A percentile compares a stretch with the other conserved stretches of the same genome.
These are phyloP conservation scores for Euphrasia arctica DNA, from an alignment of 305 asterid genomes.

Conservation along the genomic window DNA sequence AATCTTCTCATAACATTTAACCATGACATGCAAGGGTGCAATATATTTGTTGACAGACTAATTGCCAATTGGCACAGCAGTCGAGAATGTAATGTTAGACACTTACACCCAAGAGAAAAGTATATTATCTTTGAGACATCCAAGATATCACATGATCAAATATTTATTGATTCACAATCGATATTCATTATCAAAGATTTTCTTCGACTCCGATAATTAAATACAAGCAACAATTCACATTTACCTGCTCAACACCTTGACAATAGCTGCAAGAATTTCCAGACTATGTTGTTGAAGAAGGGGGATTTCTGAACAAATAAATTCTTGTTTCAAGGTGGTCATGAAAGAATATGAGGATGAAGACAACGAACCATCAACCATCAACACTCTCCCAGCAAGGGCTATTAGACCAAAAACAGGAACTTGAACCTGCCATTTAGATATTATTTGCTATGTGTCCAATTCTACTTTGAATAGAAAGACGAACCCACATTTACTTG, in stretches of 20 bases:
- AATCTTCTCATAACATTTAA: slow-evolving; percentile 17
- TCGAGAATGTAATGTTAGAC: too few relatives aligned
- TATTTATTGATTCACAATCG: not conserved
- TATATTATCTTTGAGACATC: slow-evolving; percentile 9
- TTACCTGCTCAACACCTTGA: slow-evolving; percentile 69
- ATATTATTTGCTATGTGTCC: slow-evolving; percentile 18
- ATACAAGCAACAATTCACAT: slow-evolving; percentile 12
- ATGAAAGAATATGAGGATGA: slow-evolving; percentile 42
- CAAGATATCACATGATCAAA: slow-evolving; percentile 11
- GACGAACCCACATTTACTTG: slow-evolving; percentile 6
- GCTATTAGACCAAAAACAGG: slow-evolving; percentile 59
- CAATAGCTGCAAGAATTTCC: slow-evolving; percentile 62
- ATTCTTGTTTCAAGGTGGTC: slow-evolving; percentile 58
- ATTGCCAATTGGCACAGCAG: not conserved
- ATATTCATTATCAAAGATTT: slow-evolving; percentile 3
- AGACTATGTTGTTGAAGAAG: slow-evolving; percentile 58
- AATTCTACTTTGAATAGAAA: slow-evolving; percentile 13
- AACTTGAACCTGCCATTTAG: slow-evolving; percentile 59
- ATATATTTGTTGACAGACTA: slow-evolving; percentile 2
- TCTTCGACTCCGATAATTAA: slow-evolving; percentile 15
- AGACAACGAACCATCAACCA: slow-evolving; percentile 65
- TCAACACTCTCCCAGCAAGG: slow-evolving; percentile 66
- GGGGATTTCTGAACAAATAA: slow-evolving; percentile 74
- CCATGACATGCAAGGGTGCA: slow-evolving; percentile 1
- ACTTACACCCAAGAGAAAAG: not conserved